Conservation (phyloP, 768 basidiomycete genomes). For the Mycena amicta region DNA sequence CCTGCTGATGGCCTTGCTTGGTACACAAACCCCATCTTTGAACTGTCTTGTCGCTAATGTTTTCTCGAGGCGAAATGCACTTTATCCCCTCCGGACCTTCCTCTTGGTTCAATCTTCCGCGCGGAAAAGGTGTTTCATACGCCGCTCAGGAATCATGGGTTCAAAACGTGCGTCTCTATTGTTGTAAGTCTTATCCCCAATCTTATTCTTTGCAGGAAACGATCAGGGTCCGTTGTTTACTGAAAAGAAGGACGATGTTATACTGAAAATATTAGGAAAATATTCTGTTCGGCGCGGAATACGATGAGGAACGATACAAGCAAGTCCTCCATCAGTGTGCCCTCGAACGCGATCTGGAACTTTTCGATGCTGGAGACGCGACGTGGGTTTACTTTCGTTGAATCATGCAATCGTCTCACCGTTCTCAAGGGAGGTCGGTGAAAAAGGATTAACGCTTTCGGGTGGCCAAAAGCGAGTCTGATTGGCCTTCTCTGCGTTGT, state of each 20-base stretch:
- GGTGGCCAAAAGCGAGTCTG: constrained; percentile 40
- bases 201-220: constrained; percentile 48
- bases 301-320: constrained; percentile 78
- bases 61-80: constrained; percentile 61
- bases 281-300: constrained; percentile 78
- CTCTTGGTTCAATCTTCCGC: constrained; percentile 72
- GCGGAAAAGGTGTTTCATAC: constrained; percentile 71
- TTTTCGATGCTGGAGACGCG: constrained; percentile 66
- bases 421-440: constrained; percentile 43
- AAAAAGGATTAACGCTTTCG: constrained; percentile 49
- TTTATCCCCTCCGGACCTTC: constrained; percentile 53
- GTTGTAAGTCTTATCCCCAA: background rate
- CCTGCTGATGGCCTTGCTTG: constrained; percentile 61
- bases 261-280: constrained; percentile 58
- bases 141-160: constrained; percentile 89
- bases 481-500: background rate
- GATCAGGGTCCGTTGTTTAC: constrained; percentile 46
- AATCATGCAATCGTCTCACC: background rate
- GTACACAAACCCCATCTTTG: no score
- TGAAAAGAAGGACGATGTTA: constrained; percentile 39
- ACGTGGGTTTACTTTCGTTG: constrained; percentile 1
- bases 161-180: constrained; percentile 44
- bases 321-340: constrained; percentile 75
- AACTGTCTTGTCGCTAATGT: no score
- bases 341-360: constrained; percentile 68